Evolutionary conservation across 2,329 filamentous ascomycete genomes (phyloP).

Genomic region (Pseudogymnoascus sp.): DNA sequence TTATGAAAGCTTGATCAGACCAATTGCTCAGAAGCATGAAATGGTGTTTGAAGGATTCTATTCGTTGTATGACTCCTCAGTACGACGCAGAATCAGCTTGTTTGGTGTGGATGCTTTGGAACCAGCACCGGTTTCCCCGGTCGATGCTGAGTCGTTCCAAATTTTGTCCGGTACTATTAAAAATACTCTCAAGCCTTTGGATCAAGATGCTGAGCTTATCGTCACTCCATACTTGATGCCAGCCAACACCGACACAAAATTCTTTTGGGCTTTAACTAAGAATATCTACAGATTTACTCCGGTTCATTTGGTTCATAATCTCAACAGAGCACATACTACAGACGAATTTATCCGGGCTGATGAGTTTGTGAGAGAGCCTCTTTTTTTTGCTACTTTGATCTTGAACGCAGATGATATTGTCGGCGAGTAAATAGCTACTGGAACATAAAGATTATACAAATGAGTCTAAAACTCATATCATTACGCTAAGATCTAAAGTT

Average conservation of each 20-base stretch:
- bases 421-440: not conserved
- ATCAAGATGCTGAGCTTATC: constrained; percentile 16
- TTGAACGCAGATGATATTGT: constrained; percentile 23
- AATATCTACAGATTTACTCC: constrained; percentile 36
- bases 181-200: constrained; percentile 14
- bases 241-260: constrained; percentile 24
- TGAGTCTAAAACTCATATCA: not conserved
- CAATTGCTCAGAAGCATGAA: constrained; percentile 33
- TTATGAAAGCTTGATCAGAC: not conserved
- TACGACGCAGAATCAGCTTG: constrained; percentile 32
- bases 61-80: constrained; percentile 12
- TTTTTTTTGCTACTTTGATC: constrained; percentile 25
- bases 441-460: not conserved
- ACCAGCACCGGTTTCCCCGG: constrained; percentile 33
- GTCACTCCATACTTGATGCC: constrained; percentile 21
- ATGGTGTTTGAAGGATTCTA: constrained; percentile 22
- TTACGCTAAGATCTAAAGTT: not conserved
- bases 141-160: constrained; percentile 20
- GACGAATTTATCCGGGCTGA: constrained; percentile 22
- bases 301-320: constrained; percentile 14
- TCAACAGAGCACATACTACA: constrained; percentile 11
- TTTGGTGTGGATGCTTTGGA: constrained; percentile 25
- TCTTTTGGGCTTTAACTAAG: constrained; percentile 28
- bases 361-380: constrained; percentile 25
- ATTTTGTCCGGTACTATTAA: constrained; percentile 20